Evolutionary conservation across 441 rosid genomes (phyloP), one percentile per base, ranked within the genome.

Genomic region (Populus hybrid): DNA sequence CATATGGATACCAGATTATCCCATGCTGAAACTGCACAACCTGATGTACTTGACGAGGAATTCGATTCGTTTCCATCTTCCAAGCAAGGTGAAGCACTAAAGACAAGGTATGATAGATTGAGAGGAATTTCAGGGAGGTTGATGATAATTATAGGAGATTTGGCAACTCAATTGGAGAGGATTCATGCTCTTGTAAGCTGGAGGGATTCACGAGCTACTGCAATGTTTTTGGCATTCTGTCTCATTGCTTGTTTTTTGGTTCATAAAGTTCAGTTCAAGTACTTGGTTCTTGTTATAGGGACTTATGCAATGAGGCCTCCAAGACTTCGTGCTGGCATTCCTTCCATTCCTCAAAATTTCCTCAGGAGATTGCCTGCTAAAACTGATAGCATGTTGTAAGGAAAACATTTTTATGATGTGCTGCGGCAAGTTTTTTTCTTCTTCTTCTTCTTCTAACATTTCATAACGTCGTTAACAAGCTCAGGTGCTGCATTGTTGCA

Each of bases 311-410:
- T 89, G 75, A 84, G 92, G 86, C 94, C 90, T 18, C 92, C 91
- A 14, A 79, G 89, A 83, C 84, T 88, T 68, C 76, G 89, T 70
- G 86, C 87, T 78, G 83, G 82, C 80, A 50, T 89, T 79, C 89
- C 93, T 40, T 83, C 85, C 24, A 72, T 79, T n/a, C 84, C 80
- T 50, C 77, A 86, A 71, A 89, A 88, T 78, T 89, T 89, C 89
- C 87, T 89, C 81, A 84, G 88, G 85, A 87, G 94, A 75, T 71
- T 90, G 84, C 92, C 92, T n/a, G n/a, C n/a, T n/a, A n/a, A n/a
- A n/a, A n/a, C n/a, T n/a, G n/a, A n/a, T n/a, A n/a, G n/a, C n/a
- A n/a, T n/a, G n/a, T n/a, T n/a, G n/a, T n/a, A n/a, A n/a, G n/a
- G n/a, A n/a, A n/a, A n/a, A n/a, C n/a, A 2, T 59, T 7, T 1